These are phyloP conservation scores for Yarrowia yakushimensis DNA, from an alignment of 805 yeast genomes.

Conservation along the genomic window DNA sequence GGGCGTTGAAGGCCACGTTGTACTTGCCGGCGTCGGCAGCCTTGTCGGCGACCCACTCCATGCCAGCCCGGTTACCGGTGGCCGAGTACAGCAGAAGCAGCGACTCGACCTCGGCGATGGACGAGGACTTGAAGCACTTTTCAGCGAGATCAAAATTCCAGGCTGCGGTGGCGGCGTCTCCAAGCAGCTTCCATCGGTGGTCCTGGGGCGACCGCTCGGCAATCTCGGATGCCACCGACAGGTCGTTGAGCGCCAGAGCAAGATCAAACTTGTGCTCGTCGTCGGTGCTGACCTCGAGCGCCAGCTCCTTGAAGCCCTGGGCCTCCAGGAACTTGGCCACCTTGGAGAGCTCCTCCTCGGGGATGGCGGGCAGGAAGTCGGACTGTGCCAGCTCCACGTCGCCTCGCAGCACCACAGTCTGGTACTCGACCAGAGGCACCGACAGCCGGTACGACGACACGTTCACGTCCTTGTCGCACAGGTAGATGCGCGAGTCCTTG, in stretches of 20 bases:
- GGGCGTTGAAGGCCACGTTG: constrained; percentile 87
- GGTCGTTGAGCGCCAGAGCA: constrained; percentile 71
- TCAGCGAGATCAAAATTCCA: constrained; percentile 83
- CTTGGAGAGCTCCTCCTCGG: constrained; percentile 63
- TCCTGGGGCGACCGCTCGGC: constrained; percentile 48
- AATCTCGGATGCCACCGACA: constrained; percentile 66
- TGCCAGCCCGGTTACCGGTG: constrained; percentile 61
- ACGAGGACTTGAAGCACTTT: constrained; percentile 45
- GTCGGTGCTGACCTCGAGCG: constrained; percentile 78
- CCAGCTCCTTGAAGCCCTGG: constrained; percentile 82
- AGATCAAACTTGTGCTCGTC: constrained; percentile 88
- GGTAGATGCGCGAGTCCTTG: constrained; percentile 82
- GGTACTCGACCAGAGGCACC: constrained; percentile 85
- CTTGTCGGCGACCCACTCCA: constrained; percentile 58
- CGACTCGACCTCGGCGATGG: constrained; percentile 25
- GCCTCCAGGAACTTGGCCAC: constrained; percentile 91
- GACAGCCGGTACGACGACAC: constrained; percentile 79
- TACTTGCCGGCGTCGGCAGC: constrained; percentile 75
- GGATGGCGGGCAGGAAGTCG: constrained; percentile 52
- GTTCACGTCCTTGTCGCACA: constrained; percentile 86
- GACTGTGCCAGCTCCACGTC: constrained; percentile 76
- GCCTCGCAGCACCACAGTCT: constrained; percentile 91
- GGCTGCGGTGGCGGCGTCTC: constrained; percentile 73
- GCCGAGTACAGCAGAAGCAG: constrained; percentile 51
- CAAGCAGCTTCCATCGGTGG: constrained; percentile 86